phyloP scores from a whole-genome alignment of 2,329 filamentous ascomycete genomes.

The Hirsutella rhossiliensis region DNA sequence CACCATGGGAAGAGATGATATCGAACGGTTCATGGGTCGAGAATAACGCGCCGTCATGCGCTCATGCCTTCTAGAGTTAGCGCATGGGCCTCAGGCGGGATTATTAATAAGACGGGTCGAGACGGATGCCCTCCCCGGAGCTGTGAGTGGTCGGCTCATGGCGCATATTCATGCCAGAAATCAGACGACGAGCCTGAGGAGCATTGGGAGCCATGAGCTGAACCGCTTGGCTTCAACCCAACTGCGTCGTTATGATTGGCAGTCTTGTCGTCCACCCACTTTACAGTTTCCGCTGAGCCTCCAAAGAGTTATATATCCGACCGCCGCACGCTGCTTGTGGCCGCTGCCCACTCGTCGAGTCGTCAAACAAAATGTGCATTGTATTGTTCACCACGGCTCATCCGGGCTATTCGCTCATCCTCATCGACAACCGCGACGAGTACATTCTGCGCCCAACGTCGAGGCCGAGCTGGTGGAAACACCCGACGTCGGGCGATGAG shows the following conservation, averaged over 20 bases:
- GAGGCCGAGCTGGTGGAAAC: slow-evolving; percentile 51
- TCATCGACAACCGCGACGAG: slow-evolving; percentile 70
- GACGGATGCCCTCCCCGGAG: not conserved
- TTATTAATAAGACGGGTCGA: not conserved
- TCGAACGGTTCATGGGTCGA: too few species aligned
- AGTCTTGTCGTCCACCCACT: not conserved
- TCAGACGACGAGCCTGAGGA: not conserved
- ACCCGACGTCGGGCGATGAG: slow-evolving; percentile 25
- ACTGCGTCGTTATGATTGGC: too few species aligned
- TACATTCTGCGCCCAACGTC: slow-evolving; percentile 54
- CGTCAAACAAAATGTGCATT: slow-evolving; percentile 53
- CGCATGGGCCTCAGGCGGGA: too few species aligned
- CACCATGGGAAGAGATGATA: too few species aligned
- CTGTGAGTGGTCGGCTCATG: not conserved
- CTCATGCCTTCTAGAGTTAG: too few species aligned
- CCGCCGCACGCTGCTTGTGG: not conserved
- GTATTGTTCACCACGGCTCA: slow-evolving; percentile 64
- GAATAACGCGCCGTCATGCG: too few species aligned
- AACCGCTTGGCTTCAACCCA: not conserved
- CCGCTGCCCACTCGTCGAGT: not conserved
- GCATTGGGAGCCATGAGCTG: not conserved
- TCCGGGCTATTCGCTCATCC: slow-evolving; percentile 61
- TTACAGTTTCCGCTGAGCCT: not conserved
- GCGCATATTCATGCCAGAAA: not conserved
- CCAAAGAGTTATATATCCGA: not conserved